Evolutionary conservation across 1,284 basidiomycete genomes (phyloP), one percentile per base, ranked within the genome.

Genomic region (Ustilago xerochloae): DNA sequence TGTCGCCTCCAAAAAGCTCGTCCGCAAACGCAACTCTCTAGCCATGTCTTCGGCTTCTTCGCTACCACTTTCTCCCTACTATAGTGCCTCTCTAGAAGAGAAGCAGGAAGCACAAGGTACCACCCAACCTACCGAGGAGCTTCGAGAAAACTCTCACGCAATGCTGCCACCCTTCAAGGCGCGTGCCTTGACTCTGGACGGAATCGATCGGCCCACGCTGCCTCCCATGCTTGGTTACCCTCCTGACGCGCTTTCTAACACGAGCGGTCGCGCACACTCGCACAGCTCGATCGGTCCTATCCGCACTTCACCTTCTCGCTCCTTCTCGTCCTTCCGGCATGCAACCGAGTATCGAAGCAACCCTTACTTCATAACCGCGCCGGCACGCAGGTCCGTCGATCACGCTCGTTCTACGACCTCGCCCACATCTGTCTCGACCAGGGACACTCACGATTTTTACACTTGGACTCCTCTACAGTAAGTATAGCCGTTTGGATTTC

Each of bases 121-220:
- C 41, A 26, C 22, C 5, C 8, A 43, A 15, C 7, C 41, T 7
- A 24, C 41, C 15, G 0, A 0, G 22, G 9, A 43, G n/a, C 41
- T 4, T n/a, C n/a, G n/a, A n/a, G n/a, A 6, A 43, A 32, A 22
- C 29, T 30, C 45, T 35, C 41, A 38, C 53, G 33, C 30, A 10
- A 53, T 61, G 43, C 49, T 29, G 29, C 52, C 47, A 6, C 48
- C 56, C 6, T 52, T 57, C 35, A 69, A 69, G 32, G 47, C 60
- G 5, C 43, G 66, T 13, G 55, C 66, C 30, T 22, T 59, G 35
- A 69, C 66, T 24, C 8, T 63, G 22, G 60, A 60, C 13, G 41
- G 51, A 13, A 18, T 43, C 18, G 56, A 50, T 26, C 55, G 66
- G 30, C 66, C 60, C 47, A 38, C 47, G 10, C 20, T 69, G 45